These are phyloP conservation scores for Diaporthe vaccinii DNA, from an alignment of 2,329 filamentous ascomycete genomes.

Conservation along the genomic window DNA sequence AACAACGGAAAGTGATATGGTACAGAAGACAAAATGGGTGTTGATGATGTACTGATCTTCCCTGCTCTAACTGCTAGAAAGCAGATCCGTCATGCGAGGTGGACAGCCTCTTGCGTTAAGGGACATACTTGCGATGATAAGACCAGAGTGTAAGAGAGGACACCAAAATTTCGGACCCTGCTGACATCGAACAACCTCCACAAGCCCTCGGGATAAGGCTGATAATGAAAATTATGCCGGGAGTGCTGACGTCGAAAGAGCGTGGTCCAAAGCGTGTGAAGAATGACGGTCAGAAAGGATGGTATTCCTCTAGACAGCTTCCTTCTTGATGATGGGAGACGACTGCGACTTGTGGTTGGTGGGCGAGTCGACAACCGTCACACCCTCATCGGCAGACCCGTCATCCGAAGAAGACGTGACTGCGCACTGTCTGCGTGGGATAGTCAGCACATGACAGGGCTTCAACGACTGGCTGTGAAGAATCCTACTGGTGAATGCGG, in stretches of 20 bases:
- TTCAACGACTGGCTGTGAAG: slow-evolving; percentile 45
- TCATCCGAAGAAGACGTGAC: slow-evolving; percentile 61
- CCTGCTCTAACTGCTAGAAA: slow-evolving; percentile 41
- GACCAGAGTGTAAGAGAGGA: slow-evolving; percentile 41
- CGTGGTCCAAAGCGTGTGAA: slow-evolving; percentile 40
- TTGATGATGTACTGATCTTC: slow-evolving; percentile 40
- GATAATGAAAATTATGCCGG: slow-evolving; percentile 41
- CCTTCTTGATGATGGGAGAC: slow-evolving; percentile 64
- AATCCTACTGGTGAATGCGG: slow-evolving; percentile 42
- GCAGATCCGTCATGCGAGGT: slow-evolving; percentile 38
- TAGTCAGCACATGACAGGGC: slow-evolving; percentile 42
- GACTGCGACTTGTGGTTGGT: slow-evolving; percentile 61
- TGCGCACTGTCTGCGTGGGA: slow-evolving; percentile 53
- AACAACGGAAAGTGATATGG: slow-evolving; percentile 41
- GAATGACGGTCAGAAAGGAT: slow-evolving; percentile 45
- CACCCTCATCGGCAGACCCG: slow-evolving; percentile 63
- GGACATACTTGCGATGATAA: slow-evolving; percentile 42
- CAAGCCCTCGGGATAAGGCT: slow-evolving; percentile 40
- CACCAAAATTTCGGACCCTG: slow-evolving; percentile 41
- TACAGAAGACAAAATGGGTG: slow-evolving; percentile 41
- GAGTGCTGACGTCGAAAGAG: slow-evolving; percentile 40
- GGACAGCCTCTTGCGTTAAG: slow-evolving; percentile 40
- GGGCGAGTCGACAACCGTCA: slow-evolving; percentile 66
- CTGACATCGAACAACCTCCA: slow-evolving; percentile 42
- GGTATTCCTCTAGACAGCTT: slow-evolving; percentile 51